Conservation (phyloP, 495 filamentous ascomycete genomes). For the Hypoxylon crocopeplum region DNA sequence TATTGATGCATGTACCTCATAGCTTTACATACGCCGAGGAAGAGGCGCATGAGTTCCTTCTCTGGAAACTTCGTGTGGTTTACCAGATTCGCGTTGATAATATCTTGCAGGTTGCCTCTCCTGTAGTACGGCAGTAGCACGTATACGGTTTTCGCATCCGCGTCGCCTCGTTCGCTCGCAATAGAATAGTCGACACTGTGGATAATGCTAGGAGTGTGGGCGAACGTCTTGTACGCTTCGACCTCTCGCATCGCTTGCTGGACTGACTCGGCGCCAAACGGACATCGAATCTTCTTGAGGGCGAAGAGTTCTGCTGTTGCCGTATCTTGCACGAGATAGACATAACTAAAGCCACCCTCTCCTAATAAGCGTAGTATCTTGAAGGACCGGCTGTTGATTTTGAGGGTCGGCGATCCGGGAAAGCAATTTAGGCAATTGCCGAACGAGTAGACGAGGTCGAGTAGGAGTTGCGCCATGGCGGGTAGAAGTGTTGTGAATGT, state of each 20-base stretch:
- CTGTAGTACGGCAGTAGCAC: slow-evolving; percentile 95
- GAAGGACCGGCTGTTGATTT: slow-evolving; percentile 93
- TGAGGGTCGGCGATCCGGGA: slow-evolving; percentile 87
- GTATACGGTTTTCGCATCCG: slow-evolving; percentile 89
- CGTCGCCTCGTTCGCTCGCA: slow-evolving; percentile 62
- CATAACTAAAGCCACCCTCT: slow-evolving; percentile 98
- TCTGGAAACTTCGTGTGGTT: slow-evolving; percentile 93
- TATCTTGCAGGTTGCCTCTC: slow-evolving; percentile 93
- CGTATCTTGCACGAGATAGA: slow-evolving; percentile 96
- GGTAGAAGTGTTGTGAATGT: slow-evolving; percentile 2
- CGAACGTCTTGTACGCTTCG: slow-evolving; percentile 92
- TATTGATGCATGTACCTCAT: slow-evolving; percentile 92
- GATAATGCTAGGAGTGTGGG: slow-evolving; percentile 83
- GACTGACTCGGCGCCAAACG: slow-evolving; percentile 95
- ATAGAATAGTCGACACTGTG: slow-evolving; percentile 83
- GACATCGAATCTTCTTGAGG: slow-evolving; percentile 97
- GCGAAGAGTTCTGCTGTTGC: slow-evolving; percentile 82
- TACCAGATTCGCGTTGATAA: slow-evolving; percentile 97
- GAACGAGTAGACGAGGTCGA: slow-evolving; percentile 88
- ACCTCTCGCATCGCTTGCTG: slow-evolving; percentile 94
- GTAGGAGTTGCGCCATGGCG: slow-evolving; percentile 82
- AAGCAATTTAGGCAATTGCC: slow-evolving; percentile 96
- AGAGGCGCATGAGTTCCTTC: slow-evolving; percentile 82
- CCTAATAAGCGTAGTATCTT: slow-evolving; percentile 93
- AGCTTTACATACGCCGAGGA: slow-evolving; percentile 89